Evolutionary conservation across 345 rosid species (phyloP), one percentile per base, ranked within the genome.

Genomic region (Corymbia maculata): DNA sequence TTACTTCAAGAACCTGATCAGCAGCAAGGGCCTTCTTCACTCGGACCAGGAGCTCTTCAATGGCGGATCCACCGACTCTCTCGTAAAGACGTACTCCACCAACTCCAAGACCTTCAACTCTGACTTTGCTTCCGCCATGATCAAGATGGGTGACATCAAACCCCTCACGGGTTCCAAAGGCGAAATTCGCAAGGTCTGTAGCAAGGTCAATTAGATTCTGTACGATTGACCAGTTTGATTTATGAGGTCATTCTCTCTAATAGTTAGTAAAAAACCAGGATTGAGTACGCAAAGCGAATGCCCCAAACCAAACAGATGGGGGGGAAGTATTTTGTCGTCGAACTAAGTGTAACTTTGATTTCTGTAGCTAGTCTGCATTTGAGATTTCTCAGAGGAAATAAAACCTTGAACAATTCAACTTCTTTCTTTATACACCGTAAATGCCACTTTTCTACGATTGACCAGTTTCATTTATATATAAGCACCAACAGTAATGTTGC

Each of bases 11-110:
- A 94, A 92, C 88, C 92, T 93, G 44, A 51, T 92, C 87, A 92
- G 92, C 61, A 93, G 90, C 92, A 92, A 92, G 89, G 96, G 97
- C 49, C 95, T 94, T 79, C 90, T 95, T 19, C 86, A 26, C 42
- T 88, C 89, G 5, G 97, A 94, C 86, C 97, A 95, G 57, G 89
- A 89, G 32, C 90, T 93, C 66, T 92, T 91, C 70, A 88, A 86
- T 32, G 95, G 93, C 3, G 93, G 93, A 44, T 89, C 93, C 44
- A 92, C 97, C 0, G 93, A 92, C 36, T 88, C 89, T 88, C 89
- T 94, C 53, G 95, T 94, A 52, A 15, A 85, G 12, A 93, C 91
- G n/a, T 92, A 94, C 75, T 90, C 94, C 85, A 92, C 82, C 52
- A 90, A 84, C 55, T 91, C 92, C 13, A 88, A 88, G 13, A 88